Conservation (phyloP, 164 flowering plant species). For the Liriodendron chinense region DNA sequence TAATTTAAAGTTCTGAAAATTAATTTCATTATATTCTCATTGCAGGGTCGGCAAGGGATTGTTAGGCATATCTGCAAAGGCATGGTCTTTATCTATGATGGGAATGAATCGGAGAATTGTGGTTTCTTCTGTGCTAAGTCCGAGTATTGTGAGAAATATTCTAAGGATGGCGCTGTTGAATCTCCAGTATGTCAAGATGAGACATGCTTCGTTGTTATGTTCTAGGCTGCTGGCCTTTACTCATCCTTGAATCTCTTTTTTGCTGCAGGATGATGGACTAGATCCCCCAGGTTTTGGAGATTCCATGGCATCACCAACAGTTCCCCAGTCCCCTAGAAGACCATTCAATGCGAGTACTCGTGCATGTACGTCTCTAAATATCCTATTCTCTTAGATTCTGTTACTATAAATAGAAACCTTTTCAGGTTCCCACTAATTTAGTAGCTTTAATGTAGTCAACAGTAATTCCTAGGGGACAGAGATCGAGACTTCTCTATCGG, state of each 20-base stretch:
- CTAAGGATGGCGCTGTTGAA: conserved; percentile 30
- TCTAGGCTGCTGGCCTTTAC: neutral
- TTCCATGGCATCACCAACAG: conserved; percentile 50
- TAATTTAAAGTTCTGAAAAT: too few relatives aligned
- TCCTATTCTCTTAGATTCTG: neutral
- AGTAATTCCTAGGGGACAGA: conserved; percentile 35
- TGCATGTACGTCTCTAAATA: conserved; percentile 48
- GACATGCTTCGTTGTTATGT: neutral
- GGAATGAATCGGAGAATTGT: conserved; percentile 57
- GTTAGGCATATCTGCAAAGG: conserved; percentile 73
- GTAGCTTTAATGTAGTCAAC: conserved; percentile 41
- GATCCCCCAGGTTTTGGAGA: conserved; percentile 55
- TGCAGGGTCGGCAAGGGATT: conserved; percentile 79
- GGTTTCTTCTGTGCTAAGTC: conserved; percentile 73
- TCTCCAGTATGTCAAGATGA: conserved; percentile 24
- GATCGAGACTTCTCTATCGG: conserved; percentile 70
- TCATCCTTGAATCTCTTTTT: conserved; percentile 1
- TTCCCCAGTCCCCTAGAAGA: conserved; percentile 56
- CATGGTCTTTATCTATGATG: conserved; percentile 62
- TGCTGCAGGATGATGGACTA: conserved; percentile 45
- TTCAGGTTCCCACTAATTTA: conserved; percentile 4
- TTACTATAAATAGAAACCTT: neutral
- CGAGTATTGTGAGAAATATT: conserved; percentile 59
- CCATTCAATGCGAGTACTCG: conserved; percentile 42
- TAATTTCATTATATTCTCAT: neutral